Conservation (phyloP, 768 basidiomycete species). For the Auriculariales sp. region DNA sequence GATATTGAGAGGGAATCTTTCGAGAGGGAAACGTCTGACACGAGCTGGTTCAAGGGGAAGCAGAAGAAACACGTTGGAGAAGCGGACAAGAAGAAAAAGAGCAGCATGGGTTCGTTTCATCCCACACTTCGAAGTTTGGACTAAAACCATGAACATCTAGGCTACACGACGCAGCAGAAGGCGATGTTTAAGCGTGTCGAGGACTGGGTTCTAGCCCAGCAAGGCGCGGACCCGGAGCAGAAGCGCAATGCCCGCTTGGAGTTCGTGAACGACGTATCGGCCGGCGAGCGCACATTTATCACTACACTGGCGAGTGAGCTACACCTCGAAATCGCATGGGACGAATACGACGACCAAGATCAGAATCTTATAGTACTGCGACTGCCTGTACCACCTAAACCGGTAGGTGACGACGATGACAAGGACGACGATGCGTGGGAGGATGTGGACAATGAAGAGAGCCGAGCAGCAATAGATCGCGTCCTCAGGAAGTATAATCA, state of each 20-base stretch:
- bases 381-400: conserved; percentile 27
- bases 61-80: conserved; percentile 59
- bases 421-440: conserved; percentile 23
- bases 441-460: conserved; percentile 56
- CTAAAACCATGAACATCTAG: conserved; percentile 17
- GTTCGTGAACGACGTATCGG: conserved; percentile 67
- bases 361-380: conserved; percentile 59
- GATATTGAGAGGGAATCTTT: conserved; percentile 82
- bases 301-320: conserved; percentile 60
- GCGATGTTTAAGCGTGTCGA: conserved; percentile 69
- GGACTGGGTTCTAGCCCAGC: conserved; percentile 45
- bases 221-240: conserved; percentile 20
- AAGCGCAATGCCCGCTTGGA: conserved; percentile 30
- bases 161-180: conserved; percentile 60
- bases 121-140: background rate
- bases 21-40: conserved; percentile 79
- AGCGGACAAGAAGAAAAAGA: conserved; percentile 42
- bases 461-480: conserved; percentile 56
- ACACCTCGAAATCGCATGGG: conserved; percentile 75
- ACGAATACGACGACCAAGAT: conserved; percentile 79
- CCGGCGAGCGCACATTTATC: conserved; percentile 71
- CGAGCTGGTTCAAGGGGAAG: conserved; percentile 92
- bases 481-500: conserved; percentile 81
- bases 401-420: conserved; percentile 13
- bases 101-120: conserved; percentile 42